Conservation (phyloP, 1,284 basidiomycete species). For the Tausonia pullulans region DNA sequence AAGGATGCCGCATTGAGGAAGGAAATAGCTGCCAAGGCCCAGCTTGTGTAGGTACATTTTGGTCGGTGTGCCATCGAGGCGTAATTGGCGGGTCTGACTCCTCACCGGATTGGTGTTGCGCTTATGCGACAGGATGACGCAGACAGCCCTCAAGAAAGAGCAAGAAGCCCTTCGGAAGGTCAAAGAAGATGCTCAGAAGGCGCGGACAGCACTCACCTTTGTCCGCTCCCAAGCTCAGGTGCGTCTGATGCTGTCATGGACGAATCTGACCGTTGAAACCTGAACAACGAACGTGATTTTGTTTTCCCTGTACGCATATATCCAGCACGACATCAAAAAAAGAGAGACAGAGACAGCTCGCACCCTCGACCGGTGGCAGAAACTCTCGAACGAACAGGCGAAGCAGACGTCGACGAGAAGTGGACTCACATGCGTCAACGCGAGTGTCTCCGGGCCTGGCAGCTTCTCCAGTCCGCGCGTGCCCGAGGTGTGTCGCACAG, state of each 20-base stretch:
- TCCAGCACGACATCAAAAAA: slow-evolving; percentile 58
- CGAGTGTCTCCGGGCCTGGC: not conserved
- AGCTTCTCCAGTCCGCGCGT: not conserved
- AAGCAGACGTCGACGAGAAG: slow-evolving; percentile 1
- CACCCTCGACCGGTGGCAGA: slow-evolving; percentile 62
- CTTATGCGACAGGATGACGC: slow-evolving; percentile 39
- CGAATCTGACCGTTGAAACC: not conserved
- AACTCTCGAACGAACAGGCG: slow-evolving; percentile 53
- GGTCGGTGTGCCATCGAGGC: not conserved
- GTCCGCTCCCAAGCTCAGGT: slow-evolving; percentile 32
- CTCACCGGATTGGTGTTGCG: not conserved
- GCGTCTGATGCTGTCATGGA: slow-evolving; percentile 11
- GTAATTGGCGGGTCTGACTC: too few relatives aligned
- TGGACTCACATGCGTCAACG: slow-evolving; percentile 9
- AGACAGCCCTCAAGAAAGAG: slow-evolving; percentile 46
- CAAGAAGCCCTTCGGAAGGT: slow-evolving; percentile 58
- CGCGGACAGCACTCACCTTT: slow-evolving; percentile 30
- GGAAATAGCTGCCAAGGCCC: slow-evolving; percentile 56
- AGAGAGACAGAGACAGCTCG: slow-evolving; percentile 65
- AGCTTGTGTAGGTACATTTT: slow-evolving; percentile 46
- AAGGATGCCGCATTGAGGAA: slow-evolving; percentile 62
- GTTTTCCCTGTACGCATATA: not conserved
- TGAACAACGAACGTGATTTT: not conserved
- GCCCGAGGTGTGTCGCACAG: not conserved
- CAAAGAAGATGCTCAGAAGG: slow-evolving; percentile 23